Evolutionary conservation across 176 grass and related monocot genomes (phyloP).

Genomic region (Paspalum vaginatum): DNA sequence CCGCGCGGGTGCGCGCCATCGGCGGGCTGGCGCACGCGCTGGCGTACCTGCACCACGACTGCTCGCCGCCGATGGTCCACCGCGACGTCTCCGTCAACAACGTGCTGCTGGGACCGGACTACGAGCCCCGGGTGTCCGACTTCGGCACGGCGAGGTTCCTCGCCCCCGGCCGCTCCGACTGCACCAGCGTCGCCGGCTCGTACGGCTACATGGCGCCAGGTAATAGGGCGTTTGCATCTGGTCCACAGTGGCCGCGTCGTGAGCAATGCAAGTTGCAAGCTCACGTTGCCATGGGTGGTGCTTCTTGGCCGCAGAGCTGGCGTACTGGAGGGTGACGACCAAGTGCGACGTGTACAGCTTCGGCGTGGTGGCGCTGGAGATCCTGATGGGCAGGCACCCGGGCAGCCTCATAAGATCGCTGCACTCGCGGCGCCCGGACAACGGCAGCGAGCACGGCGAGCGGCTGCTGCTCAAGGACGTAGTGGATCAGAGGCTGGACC

Average conservation of each 20-base stretch:
- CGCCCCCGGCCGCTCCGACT: constrained; percentile 41
- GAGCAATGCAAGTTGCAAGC: background rate
- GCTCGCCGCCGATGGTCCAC: constrained; percentile 61
- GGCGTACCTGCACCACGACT: constrained; percentile 84
- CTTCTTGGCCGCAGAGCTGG: constrained; percentile 54
- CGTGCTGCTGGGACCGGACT: constrained; percentile 59
- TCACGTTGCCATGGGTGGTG: background rate
- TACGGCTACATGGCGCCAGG: constrained; percentile 93
- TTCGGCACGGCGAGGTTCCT: constrained; percentile 75
- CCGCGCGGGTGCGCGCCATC: constrained; percentile 50
- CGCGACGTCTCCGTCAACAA: constrained; percentile 78
- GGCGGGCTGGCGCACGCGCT: constrained; percentile 58
- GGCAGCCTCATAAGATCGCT: constrained; percentile 49
- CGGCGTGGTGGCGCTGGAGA: constrained; percentile 65
- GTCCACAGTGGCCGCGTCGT: background rate
- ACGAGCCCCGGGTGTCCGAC: constrained; percentile 65
- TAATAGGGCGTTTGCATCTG: background rate
- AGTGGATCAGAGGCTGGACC: constrained; percentile 50
- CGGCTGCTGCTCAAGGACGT: constrained; percentile 55
- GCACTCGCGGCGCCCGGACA: constrained; percentile 12
- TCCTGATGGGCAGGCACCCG: constrained; percentile 70
- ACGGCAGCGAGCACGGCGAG: background rate
- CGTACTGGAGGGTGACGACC: constrained; percentile 68
- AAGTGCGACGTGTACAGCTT: constrained; percentile 88
- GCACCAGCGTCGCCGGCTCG: constrained; percentile 63